Conservation (phyloP, 2,329 filamentous ascomycete genomes). For the Cytospora paraplurivora region DNA sequence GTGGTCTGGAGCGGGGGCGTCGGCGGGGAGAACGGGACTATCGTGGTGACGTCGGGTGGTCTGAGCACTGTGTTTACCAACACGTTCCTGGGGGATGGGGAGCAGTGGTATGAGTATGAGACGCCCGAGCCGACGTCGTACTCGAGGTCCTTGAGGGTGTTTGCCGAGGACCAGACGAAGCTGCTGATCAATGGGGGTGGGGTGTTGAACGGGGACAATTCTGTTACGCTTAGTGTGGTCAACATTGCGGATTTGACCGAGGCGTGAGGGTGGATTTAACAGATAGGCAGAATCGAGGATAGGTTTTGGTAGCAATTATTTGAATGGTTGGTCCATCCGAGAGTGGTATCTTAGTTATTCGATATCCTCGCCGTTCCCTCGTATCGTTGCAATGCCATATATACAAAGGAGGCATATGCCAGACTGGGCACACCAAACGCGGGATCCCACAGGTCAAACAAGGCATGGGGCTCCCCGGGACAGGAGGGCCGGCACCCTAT, state of each 20-base stretch:
- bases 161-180: slow-evolving; percentile 39
- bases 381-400: not conserved
- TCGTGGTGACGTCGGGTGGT: slow-evolving; percentile 45
- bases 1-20: slow-evolving; percentile 45
- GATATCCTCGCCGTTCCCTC: not conserved
- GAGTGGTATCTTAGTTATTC: not conserved
- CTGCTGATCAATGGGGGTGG: slow-evolving; percentile 49
- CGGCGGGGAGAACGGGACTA: slow-evolving; percentile 49
- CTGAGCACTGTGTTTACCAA: slow-evolving; percentile 47
- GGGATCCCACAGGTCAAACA: not conserved
- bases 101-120: slow-evolving; percentile 42
- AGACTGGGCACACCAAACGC: not conserved
- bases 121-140: slow-evolving; percentile 43
- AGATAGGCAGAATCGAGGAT: not conserved
- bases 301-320: not conserved
- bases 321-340: not conserved
- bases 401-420: not conserved
- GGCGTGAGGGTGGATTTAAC: not conserved
- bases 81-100: slow-evolving; percentile 42
- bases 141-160: slow-evolving; percentile 41
- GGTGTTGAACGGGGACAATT: slow-evolving; percentile 49
- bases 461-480: not conserved
- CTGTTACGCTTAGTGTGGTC: slow-evolving; percentile 43
- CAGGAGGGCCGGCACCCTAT: not conserved
- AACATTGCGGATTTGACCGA: slow-evolving; percentile 28